A percentile compares a stretch with the other conserved stretches of the same genome.
phyloP scores from a whole-genome alignment of 768 basidiomycete genomes.

The Gymnopilus junonius region DNA sequence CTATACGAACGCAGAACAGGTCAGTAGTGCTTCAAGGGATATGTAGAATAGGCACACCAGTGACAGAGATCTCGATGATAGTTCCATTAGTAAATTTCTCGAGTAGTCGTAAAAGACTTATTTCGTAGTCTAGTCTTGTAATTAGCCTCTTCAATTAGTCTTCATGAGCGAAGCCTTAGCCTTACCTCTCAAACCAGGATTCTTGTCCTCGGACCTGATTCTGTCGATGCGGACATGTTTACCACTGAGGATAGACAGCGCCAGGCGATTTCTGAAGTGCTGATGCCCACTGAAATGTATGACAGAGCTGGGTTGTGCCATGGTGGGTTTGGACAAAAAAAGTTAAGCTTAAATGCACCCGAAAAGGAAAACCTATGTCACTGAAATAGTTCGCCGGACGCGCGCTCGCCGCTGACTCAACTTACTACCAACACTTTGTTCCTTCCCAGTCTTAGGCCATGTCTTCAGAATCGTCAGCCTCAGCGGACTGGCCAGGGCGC shows the following conservation, averaged over 20 bases:
- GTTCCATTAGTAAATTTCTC: conserved; percentile 96
- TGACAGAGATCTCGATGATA: conserved; percentile 93
- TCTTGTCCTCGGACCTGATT: conserved; percentile 90
- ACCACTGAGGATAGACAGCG: conserved; percentile 89
- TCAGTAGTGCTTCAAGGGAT: background rate
- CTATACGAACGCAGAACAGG: conserved; percentile 38
- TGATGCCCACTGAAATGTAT: conserved; percentile 80
- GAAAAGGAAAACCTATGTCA: conserved; percentile 8
- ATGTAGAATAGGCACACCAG: conserved; percentile 57
- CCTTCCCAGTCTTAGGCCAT: conserved; percentile 12
- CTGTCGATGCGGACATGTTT: conserved; percentile 83
- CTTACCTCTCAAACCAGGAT: conserved; percentile 91
- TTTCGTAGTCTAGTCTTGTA: conserved; percentile 76
- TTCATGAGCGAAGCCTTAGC: conserved; percentile 16
- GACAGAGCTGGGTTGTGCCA: conserved; percentile 46
- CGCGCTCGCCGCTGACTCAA: conserved; percentile 14
- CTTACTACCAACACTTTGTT: conserved; percentile 8
- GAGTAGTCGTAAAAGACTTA: conserved; percentile 83
- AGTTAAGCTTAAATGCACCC: conserved; percentile 23
- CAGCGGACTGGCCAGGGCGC: conserved; percentile 54
- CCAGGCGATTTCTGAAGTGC: conserved; percentile 81
- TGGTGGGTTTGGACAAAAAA: conserved; percentile 23
- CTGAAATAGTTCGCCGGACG: background rate
- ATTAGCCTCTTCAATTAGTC: background rate
- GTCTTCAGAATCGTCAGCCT: conserved; percentile 23